Percentiles rank a stretch among this genome's conserved stretches.
Evolutionary conservation across 352 stramenopile species (phyloP).

Genomic region (Globisporangium uncinulatum): DNA sequence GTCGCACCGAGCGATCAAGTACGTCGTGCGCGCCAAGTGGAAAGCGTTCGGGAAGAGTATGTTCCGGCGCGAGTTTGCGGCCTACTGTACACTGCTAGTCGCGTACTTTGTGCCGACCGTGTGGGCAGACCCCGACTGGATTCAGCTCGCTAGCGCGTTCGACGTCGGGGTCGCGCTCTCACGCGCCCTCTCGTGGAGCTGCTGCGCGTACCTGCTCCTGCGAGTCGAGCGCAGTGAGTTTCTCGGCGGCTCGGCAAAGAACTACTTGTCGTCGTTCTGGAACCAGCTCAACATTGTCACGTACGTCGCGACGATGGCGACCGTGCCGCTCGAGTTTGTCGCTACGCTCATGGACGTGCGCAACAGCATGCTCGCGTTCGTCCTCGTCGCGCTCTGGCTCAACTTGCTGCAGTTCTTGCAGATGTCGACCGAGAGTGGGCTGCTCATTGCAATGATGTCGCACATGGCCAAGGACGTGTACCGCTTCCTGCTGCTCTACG

Average conservation of each 20-base stretch:
- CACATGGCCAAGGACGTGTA: conserved; percentile 67
- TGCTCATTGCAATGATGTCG: conserved; percentile 76
- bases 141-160: conserved; percentile 23
- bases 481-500: conserved; percentile 66
- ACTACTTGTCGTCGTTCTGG: conserved; percentile 59
- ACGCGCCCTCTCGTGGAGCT: conserved; percentile 39
- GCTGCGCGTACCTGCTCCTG: conserved; percentile 47
- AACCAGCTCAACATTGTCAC: conserved; percentile 49
- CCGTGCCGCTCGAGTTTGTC: conserved; percentile 47
- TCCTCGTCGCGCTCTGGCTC: conserved; percentile 60
- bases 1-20: conserved; percentile 48
- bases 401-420: conserved; percentile 70
- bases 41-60: conserved; percentile 43
- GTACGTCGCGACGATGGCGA: conserved; percentile 37
- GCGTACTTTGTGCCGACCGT: conserved; percentile 58
- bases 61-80: conserved; percentile 46
- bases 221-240: conserved; percentile 47
- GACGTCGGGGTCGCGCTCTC: conserved; percentile 38
- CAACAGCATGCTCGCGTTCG: conserved; percentile 45
- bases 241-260: conserved; percentile 26
- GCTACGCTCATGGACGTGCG: conserved; percentile 22
- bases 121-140: conserved; percentile 49
- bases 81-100: conserved; percentile 38
- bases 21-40: conserved; percentile 54
- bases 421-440: conserved; percentile 43